Percentiles rank a stretch among this genome's conserved stretches.
phyloP scores from a whole-genome alignment of 345 rosid species.

The Populus tremula region DNA sequence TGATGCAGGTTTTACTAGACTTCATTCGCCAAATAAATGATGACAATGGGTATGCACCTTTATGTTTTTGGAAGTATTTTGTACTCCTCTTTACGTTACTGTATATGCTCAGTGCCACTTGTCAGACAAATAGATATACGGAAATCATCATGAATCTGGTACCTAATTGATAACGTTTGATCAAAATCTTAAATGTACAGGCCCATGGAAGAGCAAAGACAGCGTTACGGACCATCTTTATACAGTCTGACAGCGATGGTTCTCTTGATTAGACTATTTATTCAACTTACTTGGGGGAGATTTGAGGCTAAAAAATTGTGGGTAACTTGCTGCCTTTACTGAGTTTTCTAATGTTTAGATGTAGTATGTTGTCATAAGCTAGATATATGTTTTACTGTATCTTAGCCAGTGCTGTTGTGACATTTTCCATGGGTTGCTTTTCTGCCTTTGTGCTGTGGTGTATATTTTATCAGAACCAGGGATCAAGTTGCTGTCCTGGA shows the following conservation, averaged over 20 bases:
- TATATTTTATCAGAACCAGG: slow-evolving; percentile 42
- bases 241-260: slow-evolving; percentile 77
- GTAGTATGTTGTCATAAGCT: neutral
- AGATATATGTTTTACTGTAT: neutral
- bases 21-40: slow-evolving; percentile 89
- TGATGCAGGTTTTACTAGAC: slow-evolving; percentile 83
- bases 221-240: slow-evolving; percentile 91
- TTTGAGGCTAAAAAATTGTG: slow-evolving; percentile 63
- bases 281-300: slow-evolving; percentile 65
- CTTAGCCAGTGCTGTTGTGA: slow-evolving; percentile 16
- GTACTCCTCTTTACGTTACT: neutral
- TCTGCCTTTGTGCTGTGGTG: slow-evolving; percentile 18
- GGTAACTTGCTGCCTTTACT: slow-evolving; percentile 30
- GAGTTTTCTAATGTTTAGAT: slow-evolving; percentile 5
- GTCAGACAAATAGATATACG: slow-evolving; percentile 3
- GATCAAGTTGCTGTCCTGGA: slow-evolving; percentile 55
- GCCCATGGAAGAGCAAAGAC: slow-evolving; percentile 99
- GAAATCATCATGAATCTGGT: slow-evolving; percentile 4
- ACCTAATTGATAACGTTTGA: neutral
- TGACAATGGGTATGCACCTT: slow-evolving; percentile 77
- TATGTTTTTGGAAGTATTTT: slow-evolving; percentile 9
- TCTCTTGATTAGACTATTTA: slow-evolving; percentile 54
- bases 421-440: slow-evolving; percentile 19
- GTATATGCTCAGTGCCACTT: neutral
- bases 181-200: slow-evolving; percentile 39